Conservation (phyloP, 2,329 filamentous ascomycete genomes). For the Claviceps fusiformis region DNA sequence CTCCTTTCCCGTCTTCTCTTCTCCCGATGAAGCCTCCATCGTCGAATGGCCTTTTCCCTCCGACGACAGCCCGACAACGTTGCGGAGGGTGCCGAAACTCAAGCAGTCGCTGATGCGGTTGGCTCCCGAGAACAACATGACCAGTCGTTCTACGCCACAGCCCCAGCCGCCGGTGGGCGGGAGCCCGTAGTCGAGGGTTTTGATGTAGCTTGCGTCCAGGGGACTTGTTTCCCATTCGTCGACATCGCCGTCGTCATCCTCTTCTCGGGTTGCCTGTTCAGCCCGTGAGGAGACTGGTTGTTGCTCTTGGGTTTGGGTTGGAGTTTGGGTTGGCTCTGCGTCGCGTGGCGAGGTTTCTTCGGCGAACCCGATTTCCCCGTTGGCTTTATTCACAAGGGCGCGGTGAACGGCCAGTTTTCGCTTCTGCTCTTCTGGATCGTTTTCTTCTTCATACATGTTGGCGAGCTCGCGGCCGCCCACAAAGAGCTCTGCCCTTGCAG, state of each 20-base stretch:
- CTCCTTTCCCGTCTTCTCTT: background rate
- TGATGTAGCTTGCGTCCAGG: conserved; percentile 69
- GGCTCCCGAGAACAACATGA: conserved; percentile 77
- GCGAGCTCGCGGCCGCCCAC: conserved; percentile 68
- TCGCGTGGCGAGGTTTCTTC: background rate
- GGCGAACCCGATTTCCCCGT: conserved; percentile 19
- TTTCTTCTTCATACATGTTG: conserved; percentile 98
- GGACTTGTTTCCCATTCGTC: conserved; percentile 31
- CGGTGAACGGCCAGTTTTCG: conserved; percentile 58
- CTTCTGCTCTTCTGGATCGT: conserved; percentile 75
- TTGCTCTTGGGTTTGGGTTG: background rate
- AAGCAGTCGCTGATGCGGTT: conserved; percentile 75
- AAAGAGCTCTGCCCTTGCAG: conserved; percentile 77
- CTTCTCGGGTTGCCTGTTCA: too few relatives aligned
- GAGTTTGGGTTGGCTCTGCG: too few relatives aligned
- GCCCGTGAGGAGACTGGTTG: too few relatives aligned
- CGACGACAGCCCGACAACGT: conserved; percentile 42
- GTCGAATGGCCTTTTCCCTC: conserved; percentile 13
- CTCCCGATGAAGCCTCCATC: background rate
- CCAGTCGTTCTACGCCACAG: conserved; percentile 77
- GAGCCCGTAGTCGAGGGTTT: conserved; percentile 73
- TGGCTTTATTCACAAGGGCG: conserved; percentile 21
- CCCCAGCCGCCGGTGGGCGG: conserved; percentile 98
- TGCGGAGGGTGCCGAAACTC: conserved; percentile 73
- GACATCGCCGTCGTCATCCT: conserved; percentile 13